These are phyloP conservation scores for Myxozyma melibiosi DNA, from an alignment of 805 yeast genomes.

Conservation along the genomic window DNA sequence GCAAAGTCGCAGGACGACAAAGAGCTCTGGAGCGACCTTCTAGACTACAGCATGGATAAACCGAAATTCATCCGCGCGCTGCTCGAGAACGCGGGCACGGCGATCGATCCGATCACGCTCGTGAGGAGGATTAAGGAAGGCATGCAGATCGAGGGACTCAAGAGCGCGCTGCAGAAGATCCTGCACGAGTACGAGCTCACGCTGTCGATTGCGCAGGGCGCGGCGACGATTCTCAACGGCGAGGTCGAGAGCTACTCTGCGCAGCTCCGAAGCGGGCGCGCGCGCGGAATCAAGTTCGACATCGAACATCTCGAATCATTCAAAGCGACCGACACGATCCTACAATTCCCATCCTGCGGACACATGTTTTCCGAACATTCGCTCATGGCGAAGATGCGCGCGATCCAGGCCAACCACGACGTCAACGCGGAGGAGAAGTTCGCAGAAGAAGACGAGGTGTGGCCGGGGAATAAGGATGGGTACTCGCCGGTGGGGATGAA, in stretches of 20 bases:
- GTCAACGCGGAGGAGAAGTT: background rate
- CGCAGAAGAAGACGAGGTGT: constrained; percentile 12
- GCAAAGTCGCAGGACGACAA: constrained; percentile 66
- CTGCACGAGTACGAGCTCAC: constrained; percentile 61
- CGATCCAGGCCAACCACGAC: background rate
- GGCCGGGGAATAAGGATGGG: constrained; percentile 20
- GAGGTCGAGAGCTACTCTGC: constrained; percentile 26
- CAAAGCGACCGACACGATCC: constrained; percentile 16
- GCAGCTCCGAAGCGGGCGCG: constrained; percentile 28
- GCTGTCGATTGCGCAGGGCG: constrained; percentile 30
- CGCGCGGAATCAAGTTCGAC: constrained; percentile 29
- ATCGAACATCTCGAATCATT: constrained; percentile 22
- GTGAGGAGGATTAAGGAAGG: constrained; percentile 64
- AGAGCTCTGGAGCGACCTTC: constrained; percentile 78
- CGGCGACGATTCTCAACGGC: constrained; percentile 9
- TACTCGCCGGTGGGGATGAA: constrained; percentile 1
- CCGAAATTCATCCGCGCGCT: constrained; percentile 78
- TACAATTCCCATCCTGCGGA: constrained; percentile 29
- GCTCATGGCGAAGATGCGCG: constrained; percentile 8
- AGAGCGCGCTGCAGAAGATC: constrained; percentile 60
- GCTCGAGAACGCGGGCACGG: constrained; percentile 61
- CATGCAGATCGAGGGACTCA: constrained; percentile 66
- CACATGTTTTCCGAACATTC: constrained; percentile 25
- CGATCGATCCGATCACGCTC: constrained; percentile 67
- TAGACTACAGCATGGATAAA: constrained; percentile 67